Base-by-base conservation (phyloP, 1,284 basidiomycete species). In the Cerrena zonata region DNA sequence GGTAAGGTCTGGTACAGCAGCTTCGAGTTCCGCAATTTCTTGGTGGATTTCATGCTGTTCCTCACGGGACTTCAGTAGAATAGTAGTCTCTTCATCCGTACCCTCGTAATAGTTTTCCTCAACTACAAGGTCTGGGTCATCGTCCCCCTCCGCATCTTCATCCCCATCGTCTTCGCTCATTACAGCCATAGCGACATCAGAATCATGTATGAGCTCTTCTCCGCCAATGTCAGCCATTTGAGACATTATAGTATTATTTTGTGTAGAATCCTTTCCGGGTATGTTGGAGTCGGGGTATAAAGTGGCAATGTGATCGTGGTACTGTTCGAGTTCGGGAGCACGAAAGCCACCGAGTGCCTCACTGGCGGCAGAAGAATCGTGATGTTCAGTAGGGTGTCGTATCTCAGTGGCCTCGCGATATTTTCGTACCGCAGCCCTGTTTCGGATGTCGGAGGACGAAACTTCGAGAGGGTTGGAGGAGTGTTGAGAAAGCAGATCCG, bases 381-480 rank as follows among this genome's bases (percentile, higher is more conserved):
- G 21, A 57, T 71, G 54, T 56, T 58, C 53, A 56, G 61, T 52
- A 42, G 64, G 62, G 49, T 61, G 53, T 51, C 50, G 57, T 39
- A 58, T 51, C 59, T 59, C 49, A 47, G 57, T 50, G 53, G 71
- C 72, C 23, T 66, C 61, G 45, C 65, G 47, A 61, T 74, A 72
- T 45, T 66, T 61, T 41, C 64, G 64, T 48, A 71, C 68, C 61
- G 80, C 82, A 27, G 65, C 60, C 36, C 61, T 68, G 61, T 83
- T 83, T 48, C 72, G 74, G 1, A 66, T 56, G 60, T 89, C 84
- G 19, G 81, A 84, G n/a, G 84, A 78, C 38, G 75, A 70, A 18
- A 80, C 77, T 59, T 89, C 85, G 44, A 89, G 75, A 2, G 86
- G 86, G 60, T 89, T 89, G 40, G 86, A 89, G 12, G 84, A 84